Percentiles rank a stretch among this genome's conserved stretches.
Evolutionary conservation across 345 rosid species (phyloP).

Genomic region (Populus ilicifolia): DNA sequence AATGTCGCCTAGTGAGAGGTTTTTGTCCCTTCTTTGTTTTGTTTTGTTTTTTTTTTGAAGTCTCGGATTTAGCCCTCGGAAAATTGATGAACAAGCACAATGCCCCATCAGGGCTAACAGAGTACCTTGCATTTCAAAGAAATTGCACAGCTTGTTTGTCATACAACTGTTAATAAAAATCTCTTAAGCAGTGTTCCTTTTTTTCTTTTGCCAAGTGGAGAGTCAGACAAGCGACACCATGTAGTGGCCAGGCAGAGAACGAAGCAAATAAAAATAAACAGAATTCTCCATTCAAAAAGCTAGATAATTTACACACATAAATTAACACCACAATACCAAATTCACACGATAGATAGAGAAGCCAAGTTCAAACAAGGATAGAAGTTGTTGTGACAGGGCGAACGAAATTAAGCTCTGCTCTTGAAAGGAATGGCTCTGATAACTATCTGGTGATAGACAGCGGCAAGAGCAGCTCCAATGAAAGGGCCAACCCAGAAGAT

Average conservation of each 20-base stretch:
- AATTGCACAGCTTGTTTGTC: too few species aligned
- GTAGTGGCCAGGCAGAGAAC: background rate
- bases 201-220: background rate
- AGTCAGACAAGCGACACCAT: background rate
- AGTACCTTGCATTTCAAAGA: too few species aligned
- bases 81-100: too few species aligned
- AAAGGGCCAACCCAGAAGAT: conserved; percentile 33
- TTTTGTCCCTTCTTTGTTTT: too few species aligned
- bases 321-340: conserved; percentile 3
- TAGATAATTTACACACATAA: conserved; percentile 20
- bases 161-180: too few species aligned
- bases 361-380: background rate
- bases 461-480: conserved; percentile 34
- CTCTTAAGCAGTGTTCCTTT: too few species aligned
- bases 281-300: conserved; percentile 11
- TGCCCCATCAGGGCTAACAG: too few species aligned
- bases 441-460: conserved; percentile 29
- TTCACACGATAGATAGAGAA: background rate
- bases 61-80: too few species aligned
- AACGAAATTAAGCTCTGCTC: conserved; percentile 7
- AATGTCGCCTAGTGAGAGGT: too few species aligned
- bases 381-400: background rate
- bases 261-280: background rate
- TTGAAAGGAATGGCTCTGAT: conserved; percentile 33
- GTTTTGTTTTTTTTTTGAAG: too few species aligned